Evolutionary conservation across 345 rosid species (phyloP), one percentile per base, ranked within the genome.

Genomic region (Citrus cavaleriei): DNA sequence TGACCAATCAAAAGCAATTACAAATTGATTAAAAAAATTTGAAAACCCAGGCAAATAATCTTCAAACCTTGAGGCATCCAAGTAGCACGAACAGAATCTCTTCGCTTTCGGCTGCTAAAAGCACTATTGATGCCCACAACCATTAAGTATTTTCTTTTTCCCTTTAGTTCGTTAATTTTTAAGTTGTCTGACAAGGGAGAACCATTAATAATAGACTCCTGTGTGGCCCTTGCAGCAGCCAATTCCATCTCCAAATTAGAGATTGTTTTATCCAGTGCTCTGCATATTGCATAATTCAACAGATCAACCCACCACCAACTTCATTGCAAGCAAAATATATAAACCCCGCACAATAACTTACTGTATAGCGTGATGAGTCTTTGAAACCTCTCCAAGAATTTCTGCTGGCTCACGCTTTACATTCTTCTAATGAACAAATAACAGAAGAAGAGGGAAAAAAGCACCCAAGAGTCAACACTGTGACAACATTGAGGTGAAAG

Each of bases 61-160:
- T 18, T 79, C 85, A 72, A 79, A 95, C 99, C 97, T 67, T 87
- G 99, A 85, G 98, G 98, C 97, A 95, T 92, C 99, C 99, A 95
- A 74, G 97, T 92, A 60, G 89, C 93, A 79, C 98, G 96, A 49
- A 95, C 93, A 4, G 99, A 93, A 83, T 95, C 99, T 84, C 99
- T 90, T 32, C 97, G 89, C 84, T 92, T 95, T 70, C 98, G 85
- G 88, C 99, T 95, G 80, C 97, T 95, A 83, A 95, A 95, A 6
- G 99, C 99, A 70, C 98, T 91, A 79, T 95, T 95, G 18, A 95
- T 83, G 19, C 99, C 99, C 60, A 95, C 82, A 65, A 95, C 97
- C 99, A 95, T 95, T 55, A 91, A 78, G 83, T 91, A 94, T 80
- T 90, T 93, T 74, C 95, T 89, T 82, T 76, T 91, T 59, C 85